Percentiles rank a stretch among this genome's conserved stretches.
phyloP scores from a whole-genome alignment of 495 filamentous ascomycete species.

The Xylaria palmicola region DNA sequence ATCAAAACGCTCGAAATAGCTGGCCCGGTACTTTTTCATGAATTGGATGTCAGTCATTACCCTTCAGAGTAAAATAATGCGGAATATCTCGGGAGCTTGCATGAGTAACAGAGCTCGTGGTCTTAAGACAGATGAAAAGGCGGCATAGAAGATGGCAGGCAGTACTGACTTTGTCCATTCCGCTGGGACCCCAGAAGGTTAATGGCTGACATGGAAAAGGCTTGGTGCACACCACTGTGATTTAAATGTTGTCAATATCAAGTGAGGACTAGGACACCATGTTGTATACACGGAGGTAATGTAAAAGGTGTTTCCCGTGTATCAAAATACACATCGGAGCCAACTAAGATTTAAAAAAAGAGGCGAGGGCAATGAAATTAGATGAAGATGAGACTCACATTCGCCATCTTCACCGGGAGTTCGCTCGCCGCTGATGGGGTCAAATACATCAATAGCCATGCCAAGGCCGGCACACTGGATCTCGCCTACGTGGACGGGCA shows the following conservation, averaged over 20 bases:
- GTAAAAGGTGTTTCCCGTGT: background rate
- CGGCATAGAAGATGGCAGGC: no score
- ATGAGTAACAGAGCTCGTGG: no score
- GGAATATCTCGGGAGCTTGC: no score
- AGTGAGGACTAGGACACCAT: no score
- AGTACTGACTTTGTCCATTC: no score
- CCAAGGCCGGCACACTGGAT: constrained; percentile 88
- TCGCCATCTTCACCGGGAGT: constrained; percentile 75
- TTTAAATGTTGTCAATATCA: background rate
- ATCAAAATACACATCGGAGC: background rate
- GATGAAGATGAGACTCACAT: constrained; percentile 4
- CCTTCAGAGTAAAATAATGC: no score
- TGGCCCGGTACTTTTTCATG: constrained; percentile 73
- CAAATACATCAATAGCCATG: constrained; percentile 82
- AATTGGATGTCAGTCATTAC: no score
- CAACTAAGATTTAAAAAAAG: constrained; percentile 48
- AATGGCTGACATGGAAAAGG: constrained; percentile 91
- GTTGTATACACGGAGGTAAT: background rate
- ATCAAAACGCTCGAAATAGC: constrained; percentile 83
- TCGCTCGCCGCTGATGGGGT: constrained; percentile 54
- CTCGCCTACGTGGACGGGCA: constrained; percentile 84
- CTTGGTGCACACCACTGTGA: constrained; percentile 63
- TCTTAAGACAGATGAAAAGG: no score
- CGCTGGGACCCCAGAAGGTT: constrained; percentile 75
- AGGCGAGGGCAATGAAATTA: background rate